Evolutionary conservation across 2,329 filamentous ascomycete genomes (phyloP), one percentile per base, ranked within the genome.

Genomic region (Aaosphaeria pasadenensis): DNA sequence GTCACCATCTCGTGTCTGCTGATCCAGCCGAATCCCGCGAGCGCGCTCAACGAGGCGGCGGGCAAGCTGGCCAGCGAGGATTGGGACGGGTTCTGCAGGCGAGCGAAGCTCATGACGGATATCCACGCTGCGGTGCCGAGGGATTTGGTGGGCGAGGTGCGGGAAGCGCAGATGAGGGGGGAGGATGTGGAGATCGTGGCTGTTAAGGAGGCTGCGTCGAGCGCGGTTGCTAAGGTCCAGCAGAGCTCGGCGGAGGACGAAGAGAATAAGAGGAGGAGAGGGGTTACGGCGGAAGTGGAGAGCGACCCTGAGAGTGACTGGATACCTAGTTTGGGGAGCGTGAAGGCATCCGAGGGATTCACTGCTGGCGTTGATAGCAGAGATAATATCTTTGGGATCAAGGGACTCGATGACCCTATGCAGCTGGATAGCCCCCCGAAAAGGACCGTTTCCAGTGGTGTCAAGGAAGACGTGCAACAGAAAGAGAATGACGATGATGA

Each of bases 21-120:
- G 30, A 83, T 86, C 46, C 78, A 84, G 46, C 83, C 83, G 1
- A 85, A 85, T 57, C 81, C 82, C 0, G 82, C 83, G 52, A 84
- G 81, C 47, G 82, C 83, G 6, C 67, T 86, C 52, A 86, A 86
- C 55, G 78, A 80, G 7, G 77, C 79, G 28, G 82, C 83, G 9
- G 82, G 83, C 2, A 75, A 77, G 31, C 60, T 85, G 50, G 79
- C 81, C 51, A 60, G 53, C 5, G 81, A 83, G 48, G 78, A 84
- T 55, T 86, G 80, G 63, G 74, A 76, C 5, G 74, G 73, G 0
- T 86, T 82, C 58, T 76, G 77, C 43, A 71, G 77, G 44, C 71
- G 83, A 49, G 83, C 82, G 11, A 77, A 72, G 63, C 63, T 85
- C 40, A 84, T 85, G 82, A 82, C 81, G 3, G 78, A 77, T 3